These are phyloP conservation scores for Helminthosporium solani DNA, from an alignment of 2,329 filamentous ascomycete species.

Conservation along the genomic window DNA sequence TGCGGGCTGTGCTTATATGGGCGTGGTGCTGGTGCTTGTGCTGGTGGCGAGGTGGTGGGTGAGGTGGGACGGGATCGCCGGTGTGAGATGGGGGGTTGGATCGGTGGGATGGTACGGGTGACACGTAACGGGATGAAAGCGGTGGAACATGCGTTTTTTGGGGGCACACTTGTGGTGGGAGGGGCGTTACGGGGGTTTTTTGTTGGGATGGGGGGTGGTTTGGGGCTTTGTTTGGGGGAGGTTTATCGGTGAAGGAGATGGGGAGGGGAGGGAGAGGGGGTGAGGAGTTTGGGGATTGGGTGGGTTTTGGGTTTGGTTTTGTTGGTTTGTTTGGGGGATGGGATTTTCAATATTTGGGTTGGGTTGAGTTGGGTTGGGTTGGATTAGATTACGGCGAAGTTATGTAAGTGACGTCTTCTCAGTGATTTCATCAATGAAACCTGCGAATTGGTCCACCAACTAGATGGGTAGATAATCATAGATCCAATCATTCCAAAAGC, in stretches of 20 bases:
- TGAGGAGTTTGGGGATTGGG: neutral
- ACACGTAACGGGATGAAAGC: conserved; percentile 14
- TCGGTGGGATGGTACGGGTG: conserved; percentile 19
- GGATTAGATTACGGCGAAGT: neutral
- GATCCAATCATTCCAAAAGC: too few species aligned
- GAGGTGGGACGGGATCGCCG: conserved; percentile 19
- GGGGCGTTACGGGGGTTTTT: conserved; percentile 10
- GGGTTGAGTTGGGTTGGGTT: neutral
- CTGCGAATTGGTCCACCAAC: too few species aligned
- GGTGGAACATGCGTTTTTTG: conserved; percentile 25
- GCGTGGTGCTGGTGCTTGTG: neutral
- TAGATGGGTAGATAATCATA: too few species aligned
- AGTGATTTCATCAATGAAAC: too few species aligned
- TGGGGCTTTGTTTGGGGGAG: neutral
- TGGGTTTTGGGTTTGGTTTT: neutral
- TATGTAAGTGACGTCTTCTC: too few species aligned
- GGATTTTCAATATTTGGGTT: neutral
- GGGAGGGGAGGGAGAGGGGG: neutral
- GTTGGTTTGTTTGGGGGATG: neutral
- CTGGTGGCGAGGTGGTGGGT: neutral
- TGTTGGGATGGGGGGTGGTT: neutral
- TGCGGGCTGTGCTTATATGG: neutral
- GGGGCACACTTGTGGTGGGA: neutral
- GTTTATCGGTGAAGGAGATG: neutral
- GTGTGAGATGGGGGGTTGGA: conserved; percentile 17